These are phyloP conservation scores for Yarrowia phangngaensis DNA, from an alignment of 805 yeast genomes.

Conservation along the genomic window DNA sequence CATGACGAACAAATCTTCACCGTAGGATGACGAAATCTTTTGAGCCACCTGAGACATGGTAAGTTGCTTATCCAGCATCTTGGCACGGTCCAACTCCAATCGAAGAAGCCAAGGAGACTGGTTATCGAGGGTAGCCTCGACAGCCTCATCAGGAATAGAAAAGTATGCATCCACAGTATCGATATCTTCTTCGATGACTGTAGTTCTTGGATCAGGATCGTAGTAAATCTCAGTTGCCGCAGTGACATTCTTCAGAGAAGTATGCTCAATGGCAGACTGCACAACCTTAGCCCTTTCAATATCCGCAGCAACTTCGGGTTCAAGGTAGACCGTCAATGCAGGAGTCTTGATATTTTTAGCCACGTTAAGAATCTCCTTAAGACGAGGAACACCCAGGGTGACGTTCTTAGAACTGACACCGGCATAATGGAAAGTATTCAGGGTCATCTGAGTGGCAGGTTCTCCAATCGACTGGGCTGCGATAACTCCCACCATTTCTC, in stretches of 20 bases:
- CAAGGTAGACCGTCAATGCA: slow-evolving; percentile 90
- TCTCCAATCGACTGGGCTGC: slow-evolving; percentile 99
- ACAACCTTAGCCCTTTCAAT: slow-evolving; percentile 92
- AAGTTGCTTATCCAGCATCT: slow-evolving; percentile 95
- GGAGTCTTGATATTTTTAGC: slow-evolving; percentile 99
- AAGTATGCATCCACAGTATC: slow-evolving; percentile 97
- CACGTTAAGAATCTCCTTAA: slow-evolving; percentile 97
- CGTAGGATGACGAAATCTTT: slow-evolving; percentile 86
- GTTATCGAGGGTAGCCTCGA: slow-evolving; percentile 85
- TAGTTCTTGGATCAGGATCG: slow-evolving; percentile 96
- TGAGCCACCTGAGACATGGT: slow-evolving; percentile 98
- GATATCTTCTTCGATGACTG: slow-evolving; percentile 94
- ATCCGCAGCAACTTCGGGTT: slow-evolving; percentile 74
- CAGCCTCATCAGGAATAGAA: slow-evolving; percentile 96
- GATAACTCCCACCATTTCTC: slow-evolving; percentile 97
- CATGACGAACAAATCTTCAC: slow-evolving; percentile 91
- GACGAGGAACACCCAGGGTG: slow-evolving; percentile 97
- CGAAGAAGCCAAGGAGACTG: slow-evolving; percentile 98
- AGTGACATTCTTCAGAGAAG: slow-evolving; percentile 89
- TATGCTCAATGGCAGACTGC: slow-evolving; percentile 96
- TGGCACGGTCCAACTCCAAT: slow-evolving; percentile 95
- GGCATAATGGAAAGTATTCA: slow-evolving; percentile 95
- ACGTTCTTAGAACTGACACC: slow-evolving; percentile 99
- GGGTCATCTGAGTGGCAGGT: slow-evolving; percentile 98
- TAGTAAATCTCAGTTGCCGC: slow-evolving; percentile 96